Conservation (phyloP, 2,329 filamentous ascomycete species). For the Botrytis sinoallii region DNA sequence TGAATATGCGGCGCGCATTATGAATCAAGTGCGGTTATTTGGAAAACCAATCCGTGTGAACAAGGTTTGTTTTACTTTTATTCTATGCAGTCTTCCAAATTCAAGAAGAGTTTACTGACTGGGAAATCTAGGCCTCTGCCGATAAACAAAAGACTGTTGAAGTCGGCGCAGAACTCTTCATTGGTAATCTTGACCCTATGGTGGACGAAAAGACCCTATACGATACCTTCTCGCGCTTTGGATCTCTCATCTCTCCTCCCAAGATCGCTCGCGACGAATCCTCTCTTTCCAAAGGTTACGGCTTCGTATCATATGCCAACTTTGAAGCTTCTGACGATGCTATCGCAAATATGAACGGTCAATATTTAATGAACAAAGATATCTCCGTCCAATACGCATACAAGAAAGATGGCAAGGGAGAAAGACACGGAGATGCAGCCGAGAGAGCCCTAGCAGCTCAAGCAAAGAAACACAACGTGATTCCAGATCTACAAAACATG, state of each 20-base stretch:
- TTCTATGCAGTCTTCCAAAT: neutral
- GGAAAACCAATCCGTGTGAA: constrained; percentile 96
- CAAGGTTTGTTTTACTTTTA: constrained; percentile 56
- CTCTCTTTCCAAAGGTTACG: constrained; percentile 89
- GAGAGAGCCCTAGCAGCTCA: constrained; percentile 88
- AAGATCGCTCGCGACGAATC: constrained; percentile 91
- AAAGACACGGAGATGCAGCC: constrained; percentile 90
- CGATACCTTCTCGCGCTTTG: constrained; percentile 92
- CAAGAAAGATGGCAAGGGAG: constrained; percentile 98
- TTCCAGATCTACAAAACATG: constrained; percentile 57
- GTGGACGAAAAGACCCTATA: constrained; percentile 95
- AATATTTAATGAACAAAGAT: constrained; percentile 96
- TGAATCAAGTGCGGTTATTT: constrained; percentile 92
- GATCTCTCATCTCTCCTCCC: constrained; percentile 75
- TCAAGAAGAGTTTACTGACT: neutral
- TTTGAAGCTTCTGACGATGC: constrained; percentile 94
- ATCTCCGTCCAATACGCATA: constrained; percentile 97
- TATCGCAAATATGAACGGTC: constrained; percentile 87
- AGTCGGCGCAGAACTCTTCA: constrained; percentile 93
- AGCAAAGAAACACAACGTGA: constrained; percentile 90
- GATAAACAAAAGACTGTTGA: constrained; percentile 93
- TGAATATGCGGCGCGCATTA: constrained; percentile 92
- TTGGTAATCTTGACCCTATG: constrained; percentile 91
- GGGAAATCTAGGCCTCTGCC: constrained; percentile 55
- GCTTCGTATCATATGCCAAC: constrained; percentile 87